These are phyloP conservation scores for Colletotrichum falcatum DNA, from an alignment of 2,329 filamentous ascomycete species.

Conservation along the genomic window DNA sequence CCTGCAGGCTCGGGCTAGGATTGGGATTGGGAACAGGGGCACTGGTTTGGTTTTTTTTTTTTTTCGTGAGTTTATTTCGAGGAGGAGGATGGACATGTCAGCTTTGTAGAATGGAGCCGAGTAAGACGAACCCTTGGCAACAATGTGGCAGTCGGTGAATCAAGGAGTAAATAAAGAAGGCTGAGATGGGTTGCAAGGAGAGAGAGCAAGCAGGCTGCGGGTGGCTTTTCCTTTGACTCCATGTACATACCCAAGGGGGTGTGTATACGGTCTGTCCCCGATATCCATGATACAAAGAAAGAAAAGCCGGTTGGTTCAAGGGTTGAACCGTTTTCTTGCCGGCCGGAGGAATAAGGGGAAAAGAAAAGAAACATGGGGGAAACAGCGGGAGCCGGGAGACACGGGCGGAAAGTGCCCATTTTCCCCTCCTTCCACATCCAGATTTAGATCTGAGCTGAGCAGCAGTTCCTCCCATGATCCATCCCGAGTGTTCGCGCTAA, in stretches of 20 bases:
- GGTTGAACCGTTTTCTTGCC: background rate
- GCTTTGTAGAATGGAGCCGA: slow-evolving; percentile 23
- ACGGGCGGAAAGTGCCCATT: slow-evolving; percentile 12
- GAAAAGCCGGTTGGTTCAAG: background rate
- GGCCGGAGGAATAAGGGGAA: background rate
- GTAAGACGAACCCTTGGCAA: slow-evolving; percentile 28
- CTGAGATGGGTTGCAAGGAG: background rate
- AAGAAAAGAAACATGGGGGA: background rate
- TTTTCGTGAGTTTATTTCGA: background rate
- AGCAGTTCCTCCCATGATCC: slow-evolving; percentile 20
- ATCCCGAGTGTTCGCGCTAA: slow-evolving; percentile 24
- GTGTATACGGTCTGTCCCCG: too few relatives aligned
- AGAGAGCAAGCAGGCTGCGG: too few relatives aligned
- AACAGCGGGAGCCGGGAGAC: background rate
- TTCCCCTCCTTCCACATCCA: slow-evolving; percentile 31
- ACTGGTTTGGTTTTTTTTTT: background rate
- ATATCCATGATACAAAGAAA: too few relatives aligned
- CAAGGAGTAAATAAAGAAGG: background rate
- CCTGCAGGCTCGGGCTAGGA: slow-evolving; percentile 11
- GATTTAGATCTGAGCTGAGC: slow-evolving; percentile 12
- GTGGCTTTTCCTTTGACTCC: too few relatives aligned
- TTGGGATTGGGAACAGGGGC: slow-evolving; percentile 17
- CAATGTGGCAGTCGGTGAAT: slow-evolving; percentile 17
- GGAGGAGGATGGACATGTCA: slow-evolving; percentile 28
- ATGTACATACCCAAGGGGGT: too few relatives aligned